These are phyloP conservation scores for Solanum chacoense DNA, from an alignment of 305 asterid species.

Conservation along the genomic window DNA sequence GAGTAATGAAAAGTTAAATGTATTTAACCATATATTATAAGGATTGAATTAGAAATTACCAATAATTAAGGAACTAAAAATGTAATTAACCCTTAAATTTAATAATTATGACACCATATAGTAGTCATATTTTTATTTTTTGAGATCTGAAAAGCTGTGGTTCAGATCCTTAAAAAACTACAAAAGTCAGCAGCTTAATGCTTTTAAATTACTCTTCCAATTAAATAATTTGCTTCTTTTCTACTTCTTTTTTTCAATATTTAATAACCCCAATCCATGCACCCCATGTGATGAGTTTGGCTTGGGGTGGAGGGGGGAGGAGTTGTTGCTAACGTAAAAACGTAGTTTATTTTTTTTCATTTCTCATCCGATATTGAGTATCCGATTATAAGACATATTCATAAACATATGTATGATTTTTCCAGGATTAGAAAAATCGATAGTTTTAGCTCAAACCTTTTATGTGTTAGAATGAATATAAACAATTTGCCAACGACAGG, in stretches of 20 bases:
- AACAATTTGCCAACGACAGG: not conserved
- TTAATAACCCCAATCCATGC: not conserved
- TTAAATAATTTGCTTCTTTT: not conserved
- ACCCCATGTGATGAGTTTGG: not conserved
- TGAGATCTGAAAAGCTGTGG: not conserved
- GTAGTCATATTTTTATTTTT: not conserved
- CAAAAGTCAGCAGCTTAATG: slow-evolving; percentile 3
- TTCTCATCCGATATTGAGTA: not conserved
- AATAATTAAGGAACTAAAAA: not conserved
- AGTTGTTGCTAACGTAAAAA: not conserved
- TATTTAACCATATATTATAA: not conserved
- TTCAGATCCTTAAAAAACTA: not conserved
- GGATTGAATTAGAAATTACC: not conserved
- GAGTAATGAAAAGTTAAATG: not conserved
- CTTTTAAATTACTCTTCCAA: not conserved
- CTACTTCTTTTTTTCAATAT: not conserved
- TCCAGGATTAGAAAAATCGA: no score
- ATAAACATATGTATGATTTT: no score
- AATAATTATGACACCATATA: not conserved
- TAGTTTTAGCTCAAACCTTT: not conserved
- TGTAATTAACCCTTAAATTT: not conserved
- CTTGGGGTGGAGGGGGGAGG: not conserved
- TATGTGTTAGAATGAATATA: not conserved
- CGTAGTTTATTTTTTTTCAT: no score
- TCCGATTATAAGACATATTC: no score